phyloP scores from a whole-genome alignment of 352 stramenopile species.

The Saprolegnia parasitica region DNA sequence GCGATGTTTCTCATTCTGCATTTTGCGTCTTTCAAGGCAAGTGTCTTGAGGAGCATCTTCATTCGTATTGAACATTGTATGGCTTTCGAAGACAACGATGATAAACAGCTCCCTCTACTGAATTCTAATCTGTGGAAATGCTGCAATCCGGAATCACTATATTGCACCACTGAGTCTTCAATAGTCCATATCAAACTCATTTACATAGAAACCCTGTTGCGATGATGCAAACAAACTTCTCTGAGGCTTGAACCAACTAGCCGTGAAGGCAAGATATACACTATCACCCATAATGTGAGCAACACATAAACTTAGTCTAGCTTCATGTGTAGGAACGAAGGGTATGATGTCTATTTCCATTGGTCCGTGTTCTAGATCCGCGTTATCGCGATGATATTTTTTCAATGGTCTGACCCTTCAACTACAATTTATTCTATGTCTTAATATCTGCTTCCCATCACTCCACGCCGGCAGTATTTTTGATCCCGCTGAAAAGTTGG shows the following conservation, averaged over 20 bases:
- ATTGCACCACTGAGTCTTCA: constrained; percentile 34
- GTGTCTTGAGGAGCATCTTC: constrained; percentile 6
- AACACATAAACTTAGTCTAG: constrained; percentile 34
- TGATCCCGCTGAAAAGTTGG: constrained; percentile 81
- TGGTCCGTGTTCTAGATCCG: constrained; percentile 90
- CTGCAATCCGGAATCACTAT: constrained; percentile 89
- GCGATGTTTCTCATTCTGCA: not conserved
- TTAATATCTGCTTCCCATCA: constrained; percentile 62
- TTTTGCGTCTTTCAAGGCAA: constrained; percentile 15
- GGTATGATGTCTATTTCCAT: constrained; percentile 86
- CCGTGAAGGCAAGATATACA: constrained; percentile 86
- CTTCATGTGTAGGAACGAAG: constrained; percentile 25
- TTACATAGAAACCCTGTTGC: constrained; percentile 37
- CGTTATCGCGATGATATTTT: constrained; percentile 88
- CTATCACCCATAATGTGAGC: constrained; percentile 93
- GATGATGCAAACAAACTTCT: constrained; percentile 78
- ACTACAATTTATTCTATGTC: constrained; percentile 1
- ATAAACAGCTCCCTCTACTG: constrained; percentile 81
- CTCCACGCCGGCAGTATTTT: constrained; percentile 88
- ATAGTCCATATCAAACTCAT: constrained; percentile 17
- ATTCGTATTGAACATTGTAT: not conserved
- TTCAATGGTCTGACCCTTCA: constrained; percentile 81
- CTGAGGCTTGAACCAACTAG: constrained; percentile 90
- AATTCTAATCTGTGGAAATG: constrained; percentile 63
- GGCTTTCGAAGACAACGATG: constrained; percentile 24